Percentiles rank a stretch among this genome's conserved stretches.
Evolutionary conservation across 257 asterid genomes (phyloP).

Genomic region (Penstemon eatonii): DNA sequence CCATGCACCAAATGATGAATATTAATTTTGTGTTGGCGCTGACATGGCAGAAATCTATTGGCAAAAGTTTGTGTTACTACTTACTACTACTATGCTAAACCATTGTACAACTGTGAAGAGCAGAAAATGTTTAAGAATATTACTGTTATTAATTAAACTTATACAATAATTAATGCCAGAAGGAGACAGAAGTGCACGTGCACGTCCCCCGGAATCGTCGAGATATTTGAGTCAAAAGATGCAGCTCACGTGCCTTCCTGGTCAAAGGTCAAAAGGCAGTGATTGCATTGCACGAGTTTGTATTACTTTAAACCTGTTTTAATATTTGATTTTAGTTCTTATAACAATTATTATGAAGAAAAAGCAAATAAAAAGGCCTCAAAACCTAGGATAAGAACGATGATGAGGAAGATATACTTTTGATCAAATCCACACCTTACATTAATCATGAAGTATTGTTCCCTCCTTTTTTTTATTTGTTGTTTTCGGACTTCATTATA

Average conservation of each 20-base stretch:
- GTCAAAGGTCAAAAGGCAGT: slow-evolving; percentile 50
- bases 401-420: slow-evolving; percentile 27
- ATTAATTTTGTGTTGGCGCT: no score
- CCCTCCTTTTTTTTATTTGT: no score
- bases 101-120: no score
- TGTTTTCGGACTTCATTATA: background rate
- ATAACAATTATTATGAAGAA: background rate
- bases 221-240: slow-evolving; percentile 50
- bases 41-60: no score
- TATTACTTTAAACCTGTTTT: background rate
- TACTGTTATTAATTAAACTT: background rate
- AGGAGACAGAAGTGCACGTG: slow-evolving; percentile 10
- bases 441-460: no score
- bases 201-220: slow-evolving; percentile 23
- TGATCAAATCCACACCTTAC: slow-evolving; percentile 21
- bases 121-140: background rate
- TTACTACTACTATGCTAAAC: no score
- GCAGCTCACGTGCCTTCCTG: slow-evolving; percentile 47
- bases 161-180: slow-evolving; percentile 8
- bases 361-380: slow-evolving; percentile 1
- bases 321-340: background rate
- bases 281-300: slow-evolving; percentile 58
- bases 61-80: no score
- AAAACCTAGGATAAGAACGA: slow-evolving; percentile 33
- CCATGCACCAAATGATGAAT: no score